A percentile compares a stretch with the other conserved stretches of the same genome.
Conservation (phyloP, 1,139 yeast genomes). For the Geotrichum cucujoidarum region DNA sequence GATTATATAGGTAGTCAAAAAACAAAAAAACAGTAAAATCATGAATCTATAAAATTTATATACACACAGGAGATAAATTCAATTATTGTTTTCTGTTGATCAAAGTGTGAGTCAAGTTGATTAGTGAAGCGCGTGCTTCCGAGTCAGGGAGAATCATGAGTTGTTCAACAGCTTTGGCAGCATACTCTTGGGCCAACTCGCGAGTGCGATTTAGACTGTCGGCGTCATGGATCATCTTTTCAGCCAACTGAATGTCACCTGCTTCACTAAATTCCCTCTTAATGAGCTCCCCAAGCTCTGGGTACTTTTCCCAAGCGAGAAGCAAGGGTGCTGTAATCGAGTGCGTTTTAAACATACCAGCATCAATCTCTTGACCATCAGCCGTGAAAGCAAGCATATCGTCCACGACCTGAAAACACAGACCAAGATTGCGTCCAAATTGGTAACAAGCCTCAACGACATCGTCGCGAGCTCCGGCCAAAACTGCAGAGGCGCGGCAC, state of each 20-base stretch:
- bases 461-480: conserved; percentile 73
- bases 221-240: conserved; percentile 64
- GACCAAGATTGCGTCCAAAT: conserved; percentile 88
- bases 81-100: conserved; percentile 57
- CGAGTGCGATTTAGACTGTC: conserved; percentile 74
- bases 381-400: conserved; percentile 93
- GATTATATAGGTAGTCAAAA: neutral
- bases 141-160: conserved; percentile 71
- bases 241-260: conserved; percentile 80
- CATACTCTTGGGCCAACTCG: conserved; percentile 70
- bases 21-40: neutral
- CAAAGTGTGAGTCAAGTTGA: conserved; percentile 77
- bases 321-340: conserved; percentile 98
- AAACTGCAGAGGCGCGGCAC: conserved; percentile 86
- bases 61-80: too few relatives aligned
- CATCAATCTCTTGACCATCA: too few relatives aligned
- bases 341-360: conserved; percentile 67
- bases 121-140: conserved; percentile 86
- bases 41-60: too few relatives aligned
- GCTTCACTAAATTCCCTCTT: conserved; percentile 71
- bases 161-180: conserved; percentile 67
- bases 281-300: conserved; percentile 77
- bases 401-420: conserved; percentile 94
- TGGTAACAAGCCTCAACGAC: conserved; percentile 81
- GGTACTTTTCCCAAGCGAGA: conserved; percentile 87